Evolutionary conservation across 2,329 filamentous ascomycete species (phyloP), one percentile per base, ranked within the genome.

Genomic region (Camillea tinctor): DNA sequence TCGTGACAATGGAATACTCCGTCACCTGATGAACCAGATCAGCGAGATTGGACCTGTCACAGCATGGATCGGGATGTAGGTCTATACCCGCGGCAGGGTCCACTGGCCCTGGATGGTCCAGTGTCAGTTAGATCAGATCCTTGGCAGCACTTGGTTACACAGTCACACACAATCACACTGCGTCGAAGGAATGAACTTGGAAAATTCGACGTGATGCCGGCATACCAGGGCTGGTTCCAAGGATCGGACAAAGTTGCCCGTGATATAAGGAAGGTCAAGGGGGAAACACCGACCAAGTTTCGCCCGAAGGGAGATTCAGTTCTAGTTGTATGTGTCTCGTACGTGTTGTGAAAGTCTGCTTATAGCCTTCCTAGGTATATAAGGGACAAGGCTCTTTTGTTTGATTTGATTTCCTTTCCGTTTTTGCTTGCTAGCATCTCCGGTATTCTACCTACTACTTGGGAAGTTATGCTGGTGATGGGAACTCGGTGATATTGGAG

Each of bases 1-100:
- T 21, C 49, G 19, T 21, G 49, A 21, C 2, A 19, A 21, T 53
- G 54, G n/a, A 52, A 64, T 52, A n/a, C 48, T n/a, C 58, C 60
- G 60, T 71, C 68, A 71, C 68, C 68, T 71, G 68, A 71, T 61
- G 50, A 61, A 52, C 55, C 64, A 50, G 57, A 53, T 55, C 66
- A 61, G 68, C 68, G 69, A 69, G 62, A 62, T 63, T 57, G 60
- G 56, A 61, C 61, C 65, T 58, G 62, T 58, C 51, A 63, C 60
- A 62, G 58, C 68, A 69, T 67, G 68, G 68, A 67, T 70, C 69
- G 69, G 69, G 55, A 67, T 67, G 63, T 61, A 54, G 61, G 44
- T 66, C 55, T 66, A 60, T 61, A 68, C 68, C 69, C 69, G 66
- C 69, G 68, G 67, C 44, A 17, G 60, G 59, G 65, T 63, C 55